Evolutionary conservation across 345 rosid genomes (phyloP), one percentile per base, ranked within the genome.

Genomic region (Pistacia atlantica): DNA sequence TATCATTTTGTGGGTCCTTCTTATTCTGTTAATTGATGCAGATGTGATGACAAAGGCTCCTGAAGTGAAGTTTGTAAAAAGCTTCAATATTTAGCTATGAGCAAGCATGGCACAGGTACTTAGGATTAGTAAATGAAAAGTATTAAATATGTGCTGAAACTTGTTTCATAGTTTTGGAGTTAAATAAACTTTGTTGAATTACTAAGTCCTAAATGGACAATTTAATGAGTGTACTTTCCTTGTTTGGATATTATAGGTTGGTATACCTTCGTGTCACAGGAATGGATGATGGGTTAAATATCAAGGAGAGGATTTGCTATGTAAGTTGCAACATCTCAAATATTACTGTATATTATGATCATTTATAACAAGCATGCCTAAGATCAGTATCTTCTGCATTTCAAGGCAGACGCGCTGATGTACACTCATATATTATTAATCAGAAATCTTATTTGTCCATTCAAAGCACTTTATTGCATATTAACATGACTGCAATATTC

Each of bases 41-140:
- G 99, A 90, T 85, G 93, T 86, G 78, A 73, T 84, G 67, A 73
- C 78, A 11, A 93, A 89, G 82, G 86, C 83, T 75, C 87, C 95
- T 51, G 71, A 75, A 31, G 91, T 96, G 80, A 86, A 87, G 82
- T 86, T 93, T 65, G 97, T 96, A 49, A 93, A 93, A 86, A 92
- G 98, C 83, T 90, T 90, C 99, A 62, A 83, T 93, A 78, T 96
- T 96, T 87, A 91, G 98, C 87, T 92, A 96, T 67, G 99, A 96
- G 83, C 99, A 96, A 87, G 98, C 99, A 25, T 96, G 99, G 98
- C 98, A 96, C 81, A 92, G 98, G 98, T 95, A 84, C 60, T 72
- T 72, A 67, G 65, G 56, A 78, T 71, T 4, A 63, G 52, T 22
- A 42, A 42, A 42, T 42, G 46, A 45, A 67, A 67, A 25, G 1